Evolutionary conservation across 1,139 yeast species (phyloP), one percentile per base, ranked within the genome.

Genomic region (Magnusiomyces suaveolens): DNA sequence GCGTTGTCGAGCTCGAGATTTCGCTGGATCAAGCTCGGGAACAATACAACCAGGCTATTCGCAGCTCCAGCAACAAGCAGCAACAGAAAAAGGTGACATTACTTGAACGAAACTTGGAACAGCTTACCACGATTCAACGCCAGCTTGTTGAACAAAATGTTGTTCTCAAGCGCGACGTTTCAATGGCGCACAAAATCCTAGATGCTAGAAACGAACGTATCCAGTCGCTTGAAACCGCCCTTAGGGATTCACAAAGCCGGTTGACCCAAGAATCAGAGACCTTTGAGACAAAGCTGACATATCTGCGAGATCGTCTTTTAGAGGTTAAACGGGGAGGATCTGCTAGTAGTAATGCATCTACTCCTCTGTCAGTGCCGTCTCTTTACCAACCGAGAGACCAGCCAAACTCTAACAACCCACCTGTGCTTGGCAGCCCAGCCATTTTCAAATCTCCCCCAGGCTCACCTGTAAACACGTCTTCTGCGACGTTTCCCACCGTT

Each of bases 191-290:
- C 58, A 77, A 80, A 62, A 75, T 84, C 53, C 76, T 84, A 38
- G 82, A 78, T 26, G 74, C 81, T 29, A 75, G 89, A 54, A 82
- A 81, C 58, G 76, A 75, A 55, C 76, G 86, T 51, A 84, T 85
- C 50, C 72, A 73, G 54, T 75, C 77, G 46, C 72, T 86, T 56
- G 84, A 83, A 61, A 63, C 66, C 20, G 67, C 79, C 29, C 70
- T 85, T 53, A 71, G 72, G 48, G 80, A 79, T 21, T 81, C 82
- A 55, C 82, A 81, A 59, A 62, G 67, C 25, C 71, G 75, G 44
- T 75, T 81, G 36, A 71, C 72, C 24, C 70, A 72, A 51, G 87
- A 83, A 60, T 72, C 82, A 8, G 68, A 69, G n/a, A 72, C 73
- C 43, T 82, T 83, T 65, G 84, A 80, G 59, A 69, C 72, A 52